Percentiles rank a stretch among this genome's conserved stretches.
These are phyloP conservation scores for Phaeosphaeriaceae sp. DNA, from an alignment of 2,329 filamentous ascomycete species.

Conservation along the genomic window DNA sequence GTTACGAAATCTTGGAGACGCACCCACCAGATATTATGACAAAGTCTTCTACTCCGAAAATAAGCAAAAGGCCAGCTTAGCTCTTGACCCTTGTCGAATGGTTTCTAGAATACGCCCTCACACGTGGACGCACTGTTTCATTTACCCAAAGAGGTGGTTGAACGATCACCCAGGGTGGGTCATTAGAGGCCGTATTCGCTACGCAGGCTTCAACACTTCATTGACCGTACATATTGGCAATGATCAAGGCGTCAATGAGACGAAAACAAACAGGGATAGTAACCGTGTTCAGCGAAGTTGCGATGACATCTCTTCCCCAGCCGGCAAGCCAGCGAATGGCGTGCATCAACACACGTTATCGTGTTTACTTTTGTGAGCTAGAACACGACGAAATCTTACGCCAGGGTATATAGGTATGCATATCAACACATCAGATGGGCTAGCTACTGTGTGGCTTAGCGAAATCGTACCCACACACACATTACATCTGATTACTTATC, in stretches of 20 bases:
- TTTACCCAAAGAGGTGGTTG: constrained; percentile 18
- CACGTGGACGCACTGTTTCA: constrained; percentile 37
- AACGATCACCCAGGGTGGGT: constrained; percentile 14
- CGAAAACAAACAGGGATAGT: not conserved
- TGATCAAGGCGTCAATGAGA: not conserved
- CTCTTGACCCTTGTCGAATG: constrained; percentile 2
- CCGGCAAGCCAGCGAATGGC: no score
- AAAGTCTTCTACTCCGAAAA: constrained; percentile 14
- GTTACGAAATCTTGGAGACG: constrained; percentile 18
- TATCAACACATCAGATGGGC: not conserved
- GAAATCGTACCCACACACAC: not conserved
- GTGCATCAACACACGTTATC: no score
- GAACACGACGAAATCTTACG: no score
- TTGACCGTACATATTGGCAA: not conserved
- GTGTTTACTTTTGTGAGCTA: no score
- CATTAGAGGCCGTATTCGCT: constrained; percentile 5
- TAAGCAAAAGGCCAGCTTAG: constrained; percentile 9
- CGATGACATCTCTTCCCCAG: not conserved
- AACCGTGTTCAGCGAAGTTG: not conserved
- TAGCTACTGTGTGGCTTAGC: not conserved
- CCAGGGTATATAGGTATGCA: not conserved
- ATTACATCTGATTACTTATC: no score
- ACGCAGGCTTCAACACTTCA: not conserved
- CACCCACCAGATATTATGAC: not conserved
- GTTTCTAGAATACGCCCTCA: constrained; percentile 13